phyloP scores from a whole-genome alignment of 176 grass and related monocot genomes.

The Bonia amplexicaulis region DNA sequence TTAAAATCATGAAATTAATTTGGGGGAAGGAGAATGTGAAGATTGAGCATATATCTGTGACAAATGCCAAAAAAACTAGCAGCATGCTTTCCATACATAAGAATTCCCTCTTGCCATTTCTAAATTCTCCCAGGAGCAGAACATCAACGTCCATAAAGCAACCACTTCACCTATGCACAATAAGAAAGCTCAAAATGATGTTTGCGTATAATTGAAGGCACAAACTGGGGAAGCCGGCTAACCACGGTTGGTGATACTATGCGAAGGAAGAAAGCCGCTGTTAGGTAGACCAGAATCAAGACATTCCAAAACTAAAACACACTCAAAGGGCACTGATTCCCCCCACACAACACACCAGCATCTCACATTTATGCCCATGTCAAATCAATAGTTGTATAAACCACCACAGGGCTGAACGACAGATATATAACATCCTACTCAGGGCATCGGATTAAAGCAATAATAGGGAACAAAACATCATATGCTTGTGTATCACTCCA shows the following conservation, averaged over 20 bases:
- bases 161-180: slow-evolving; percentile 5
- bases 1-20: neutral
- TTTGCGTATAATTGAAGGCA: slow-evolving; percentile 25
- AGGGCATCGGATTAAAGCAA: neutral
- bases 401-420: neutral
- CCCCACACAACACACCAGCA: slow-evolving; percentile 26
- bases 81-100: slow-evolving; percentile 9
- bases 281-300: slow-evolving; percentile 34
- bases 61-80: neutral
- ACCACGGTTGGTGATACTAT: slow-evolving; percentile 24
- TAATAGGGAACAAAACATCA: neutral
- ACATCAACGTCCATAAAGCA: slow-evolving; percentile 30
- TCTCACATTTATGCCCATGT: slow-evolving; percentile 14
- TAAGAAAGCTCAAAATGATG: slow-evolving; percentile 1
- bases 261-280: slow-evolving; percentile 17
- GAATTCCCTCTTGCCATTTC: neutral
- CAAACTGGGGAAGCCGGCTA: slow-evolving; percentile 18
- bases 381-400: neutral
- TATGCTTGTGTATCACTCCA: neutral
- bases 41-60: neutral
- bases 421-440: neutral
- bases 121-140: neutral
- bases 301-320: slow-evolving; percentile 48
- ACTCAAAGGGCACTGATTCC: slow-evolving; percentile 42
- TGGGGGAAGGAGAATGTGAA: neutral